These are phyloP conservation scores for Microstegium vimineum DNA, from an alignment of 176 grass and related monocot species.

Conservation along the genomic window DNA sequence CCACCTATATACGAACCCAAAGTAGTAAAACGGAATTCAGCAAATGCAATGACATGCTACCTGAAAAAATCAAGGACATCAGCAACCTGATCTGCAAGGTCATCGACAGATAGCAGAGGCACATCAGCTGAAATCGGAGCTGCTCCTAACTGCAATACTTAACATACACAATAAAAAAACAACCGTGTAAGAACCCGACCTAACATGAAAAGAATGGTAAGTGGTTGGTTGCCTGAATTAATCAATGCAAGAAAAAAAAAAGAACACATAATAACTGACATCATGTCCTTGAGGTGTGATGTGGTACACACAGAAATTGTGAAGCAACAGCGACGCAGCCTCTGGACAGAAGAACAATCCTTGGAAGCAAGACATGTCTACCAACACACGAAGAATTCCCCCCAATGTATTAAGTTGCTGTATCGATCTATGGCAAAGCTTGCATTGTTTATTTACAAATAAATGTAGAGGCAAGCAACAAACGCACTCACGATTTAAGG, in stretches of 20 bases:
- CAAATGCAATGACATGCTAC: constrained; percentile 35
- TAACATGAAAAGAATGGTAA: not conserved
- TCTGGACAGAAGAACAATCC: constrained; percentile 98
- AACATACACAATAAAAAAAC: constrained; percentile 26
- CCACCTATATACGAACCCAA: not conserved
- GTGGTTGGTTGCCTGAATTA: not conserved
- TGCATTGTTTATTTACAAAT: too few species aligned
- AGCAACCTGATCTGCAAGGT: constrained; percentile 77
- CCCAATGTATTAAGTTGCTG: constrained; percentile 6
- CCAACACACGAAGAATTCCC: constrained; percentile 13
- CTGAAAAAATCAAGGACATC: constrained; percentile 97
- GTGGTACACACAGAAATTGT: constrained; percentile 95
- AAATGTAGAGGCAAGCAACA: not conserved
- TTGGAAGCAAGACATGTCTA: constrained; percentile 98
- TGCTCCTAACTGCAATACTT: constrained; percentile 77
- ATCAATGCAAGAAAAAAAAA: not conserved
- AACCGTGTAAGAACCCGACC: constrained; percentile 24
- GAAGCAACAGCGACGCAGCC: constrained; percentile 78
- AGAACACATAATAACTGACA: constrained; percentile 54
- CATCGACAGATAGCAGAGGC: constrained; percentile 63
- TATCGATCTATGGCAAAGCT: not conserved
- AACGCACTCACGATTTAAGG: constrained; percentile 57
- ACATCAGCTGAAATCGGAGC: constrained; percentile 70
- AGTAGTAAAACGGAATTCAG: not conserved
- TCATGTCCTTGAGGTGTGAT: constrained; percentile 95